Percentiles rank a stretch among this genome's conserved stretches.
phyloP scores from a whole-genome alignment of 169 alveolate species.

The Babesia caballi region DNA sequence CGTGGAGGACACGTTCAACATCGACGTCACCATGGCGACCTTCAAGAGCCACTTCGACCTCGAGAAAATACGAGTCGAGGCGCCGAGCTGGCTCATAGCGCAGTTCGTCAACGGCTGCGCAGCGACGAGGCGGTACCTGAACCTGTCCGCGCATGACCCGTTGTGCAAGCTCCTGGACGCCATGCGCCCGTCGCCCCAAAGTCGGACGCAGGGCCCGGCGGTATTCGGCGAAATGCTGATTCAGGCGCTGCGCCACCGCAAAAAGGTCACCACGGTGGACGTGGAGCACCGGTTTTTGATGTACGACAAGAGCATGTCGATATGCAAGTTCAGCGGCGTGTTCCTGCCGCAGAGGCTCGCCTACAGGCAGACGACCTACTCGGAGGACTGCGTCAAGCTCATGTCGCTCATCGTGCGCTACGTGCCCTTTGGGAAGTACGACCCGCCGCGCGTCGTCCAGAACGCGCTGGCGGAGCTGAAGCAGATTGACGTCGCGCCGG shows the following conservation, averaged over 20 bases:
- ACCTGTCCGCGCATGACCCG: slow-evolving; percentile 77
- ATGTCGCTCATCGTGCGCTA: slow-evolving; percentile 67
- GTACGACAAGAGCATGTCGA: slow-evolving; percentile 74
- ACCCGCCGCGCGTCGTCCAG: slow-evolving; percentile 58
- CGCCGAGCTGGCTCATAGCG: slow-evolving; percentile 35
- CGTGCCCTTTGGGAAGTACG: slow-evolving; percentile 58
- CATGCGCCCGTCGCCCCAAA: slow-evolving; percentile 2
- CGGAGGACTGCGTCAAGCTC: slow-evolving; percentile 65
- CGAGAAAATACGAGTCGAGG: slow-evolving; percentile 21
- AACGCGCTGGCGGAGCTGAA: slow-evolving; percentile 34
- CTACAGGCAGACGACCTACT: slow-evolving; percentile 68
- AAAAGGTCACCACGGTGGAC: slow-evolving; percentile 10
- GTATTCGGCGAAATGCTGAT: slow-evolving; percentile 56
- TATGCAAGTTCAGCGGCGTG: slow-evolving; percentile 72
- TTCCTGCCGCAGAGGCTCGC: slow-evolving; percentile 82
- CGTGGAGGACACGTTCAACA: slow-evolving; percentile 55
- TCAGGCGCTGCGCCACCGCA: slow-evolving; percentile 3
- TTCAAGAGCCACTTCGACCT: slow-evolving; percentile 59
- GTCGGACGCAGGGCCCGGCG: neutral
- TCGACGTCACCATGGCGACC: slow-evolving; percentile 59
- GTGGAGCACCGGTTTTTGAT: slow-evolving; percentile 69
- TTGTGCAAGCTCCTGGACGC: slow-evolving; percentile 41
- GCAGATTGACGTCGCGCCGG: slow-evolving; percentile 35
- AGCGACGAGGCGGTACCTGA: slow-evolving; percentile 27
- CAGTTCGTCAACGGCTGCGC: slow-evolving; percentile 42